Percentiles rank a stretch among this genome's conserved stretches.
Conservation (phyloP, 371 early-diverging fungal species). For the Pancytospora philotis region DNA sequence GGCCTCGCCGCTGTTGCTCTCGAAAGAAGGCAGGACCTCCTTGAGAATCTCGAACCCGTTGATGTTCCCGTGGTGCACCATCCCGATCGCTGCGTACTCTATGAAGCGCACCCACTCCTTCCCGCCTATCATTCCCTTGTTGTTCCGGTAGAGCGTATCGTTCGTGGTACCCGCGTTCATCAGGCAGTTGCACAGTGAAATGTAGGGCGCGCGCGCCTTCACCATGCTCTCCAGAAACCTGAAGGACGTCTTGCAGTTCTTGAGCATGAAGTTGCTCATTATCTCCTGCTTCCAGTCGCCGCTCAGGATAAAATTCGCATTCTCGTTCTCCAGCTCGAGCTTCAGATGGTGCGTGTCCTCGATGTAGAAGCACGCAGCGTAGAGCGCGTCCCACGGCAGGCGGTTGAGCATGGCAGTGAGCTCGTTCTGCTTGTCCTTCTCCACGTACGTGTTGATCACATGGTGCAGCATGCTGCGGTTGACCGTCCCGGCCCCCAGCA, state of each 20-base stretch:
- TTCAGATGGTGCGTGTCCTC: conserved; percentile 20
- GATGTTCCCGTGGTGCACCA: conserved; percentile 71
- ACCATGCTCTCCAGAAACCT: conserved; percentile 34
- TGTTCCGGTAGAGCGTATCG: conserved; percentile 88
- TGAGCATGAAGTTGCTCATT: conserved; percentile 17
- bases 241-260: conserved; percentile 38
- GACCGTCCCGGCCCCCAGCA: neutral
- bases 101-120: conserved; percentile 97
- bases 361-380: conserved; percentile 19
- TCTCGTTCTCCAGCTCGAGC: conserved; percentile 10
- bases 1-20: conserved; percentile 66
- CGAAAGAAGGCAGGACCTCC: conserved; percentile 66
- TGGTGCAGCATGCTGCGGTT: neutral
- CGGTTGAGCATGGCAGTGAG: conserved; percentile 12
- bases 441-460: conserved; percentile 25
- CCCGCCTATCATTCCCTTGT: conserved; percentile 87
- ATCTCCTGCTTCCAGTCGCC: conserved; percentile 30
- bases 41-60: conserved; percentile 44
- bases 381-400: conserved; percentile 15
- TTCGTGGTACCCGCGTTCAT: conserved; percentile 93
- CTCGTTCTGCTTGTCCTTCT: conserved; percentile 7
- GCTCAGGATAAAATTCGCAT: conserved; percentile 15
- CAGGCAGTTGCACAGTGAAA: conserved; percentile 88
- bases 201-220: conserved; percentile 16
- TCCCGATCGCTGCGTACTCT: conserved; percentile 91